phyloP scores from a whole-genome alignment of 768 basidiomycete genomes.

The Mycena floridula region DNA sequence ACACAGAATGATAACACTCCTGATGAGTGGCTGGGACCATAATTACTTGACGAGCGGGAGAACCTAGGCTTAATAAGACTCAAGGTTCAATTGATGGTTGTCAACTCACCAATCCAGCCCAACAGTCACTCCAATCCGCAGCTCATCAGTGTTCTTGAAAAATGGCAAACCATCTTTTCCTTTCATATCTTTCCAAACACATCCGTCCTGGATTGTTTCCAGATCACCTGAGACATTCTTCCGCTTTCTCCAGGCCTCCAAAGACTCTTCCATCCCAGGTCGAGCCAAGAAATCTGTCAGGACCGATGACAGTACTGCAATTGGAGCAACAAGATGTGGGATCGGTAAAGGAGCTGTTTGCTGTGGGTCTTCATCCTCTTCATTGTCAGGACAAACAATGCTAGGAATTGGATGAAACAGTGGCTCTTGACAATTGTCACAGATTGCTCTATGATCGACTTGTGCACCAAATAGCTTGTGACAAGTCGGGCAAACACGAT shows the following conservation, averaged over 20 bases:
- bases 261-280: conserved; percentile 5
- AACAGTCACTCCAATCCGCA: conserved; percentile 12
- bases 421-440: not conserved
- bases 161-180: conserved; percentile 9
- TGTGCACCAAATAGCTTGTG: not conserved
- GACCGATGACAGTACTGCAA: conserved; percentile 8
- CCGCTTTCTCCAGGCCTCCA: conserved; percentile 9
- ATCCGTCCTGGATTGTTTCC: conserved; percentile 8
- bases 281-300: conserved; percentile 8
- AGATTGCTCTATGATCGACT: not conserved
- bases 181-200: conserved; percentile 10
- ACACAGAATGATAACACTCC: conserved; percentile 16
- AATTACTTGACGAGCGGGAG: conserved; percentile 12
- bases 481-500: too few relatives aligned
- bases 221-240: not conserved
- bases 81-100: not conserved
- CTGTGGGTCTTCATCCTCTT: not conserved
- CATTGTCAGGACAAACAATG: not conserved
- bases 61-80: not conserved
- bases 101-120: conserved; percentile 13
- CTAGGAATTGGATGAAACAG: too few relatives aligned
- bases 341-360: not conserved
- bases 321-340: conserved; percentile 7
- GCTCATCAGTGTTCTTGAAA: conserved; percentile 10
- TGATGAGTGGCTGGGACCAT: conserved; percentile 14